These are phyloP conservation scores for Monosporascus sp. DNA, from an alignment of 2,329 filamentous ascomycete species.

Conservation along the genomic window DNA sequence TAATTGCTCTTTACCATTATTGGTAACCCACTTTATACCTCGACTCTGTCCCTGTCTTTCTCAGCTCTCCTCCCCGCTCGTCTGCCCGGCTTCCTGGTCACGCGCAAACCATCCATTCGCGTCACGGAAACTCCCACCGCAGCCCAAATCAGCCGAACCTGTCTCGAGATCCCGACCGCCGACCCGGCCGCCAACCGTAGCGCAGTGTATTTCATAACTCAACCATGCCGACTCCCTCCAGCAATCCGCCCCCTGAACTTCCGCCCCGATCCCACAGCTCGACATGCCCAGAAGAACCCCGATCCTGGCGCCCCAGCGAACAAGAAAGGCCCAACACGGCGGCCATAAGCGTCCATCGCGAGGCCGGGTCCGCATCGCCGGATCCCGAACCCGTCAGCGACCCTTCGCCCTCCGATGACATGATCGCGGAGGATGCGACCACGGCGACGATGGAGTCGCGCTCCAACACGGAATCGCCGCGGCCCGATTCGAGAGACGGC, in stretches of 20 bases:
- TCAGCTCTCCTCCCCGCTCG: no score
- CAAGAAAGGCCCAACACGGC: constrained; percentile 4
- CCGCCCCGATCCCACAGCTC: constrained; percentile 24
- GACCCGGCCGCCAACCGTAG: no score
- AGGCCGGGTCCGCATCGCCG: constrained; percentile 10
- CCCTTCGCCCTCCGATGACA: constrained; percentile 3
- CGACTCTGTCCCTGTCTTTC: no score
- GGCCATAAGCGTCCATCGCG: constrained; percentile 9
- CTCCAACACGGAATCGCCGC: constrained; percentile 21
- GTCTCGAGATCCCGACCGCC: no score
- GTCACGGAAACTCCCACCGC: no score
- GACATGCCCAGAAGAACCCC: constrained; percentile 25
- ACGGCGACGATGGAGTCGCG: constrained; percentile 13
- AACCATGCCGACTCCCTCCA: constrained; percentile 27
- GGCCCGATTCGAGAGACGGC: constrained; percentile 17
- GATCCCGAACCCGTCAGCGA: constrained; percentile 19
- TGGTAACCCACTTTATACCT: no score
- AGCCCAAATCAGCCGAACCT: no score
- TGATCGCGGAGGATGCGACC: constrained; percentile 6
- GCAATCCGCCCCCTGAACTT: constrained; percentile 20
- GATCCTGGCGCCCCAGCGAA: constrained; percentile 17
- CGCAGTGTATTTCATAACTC: not conserved
- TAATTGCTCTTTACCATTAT: no score
- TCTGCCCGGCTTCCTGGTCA: no score
- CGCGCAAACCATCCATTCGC: no score